Base-by-base conservation (phyloP, 805 yeast species). In the Teunomyces stri region DNA sequence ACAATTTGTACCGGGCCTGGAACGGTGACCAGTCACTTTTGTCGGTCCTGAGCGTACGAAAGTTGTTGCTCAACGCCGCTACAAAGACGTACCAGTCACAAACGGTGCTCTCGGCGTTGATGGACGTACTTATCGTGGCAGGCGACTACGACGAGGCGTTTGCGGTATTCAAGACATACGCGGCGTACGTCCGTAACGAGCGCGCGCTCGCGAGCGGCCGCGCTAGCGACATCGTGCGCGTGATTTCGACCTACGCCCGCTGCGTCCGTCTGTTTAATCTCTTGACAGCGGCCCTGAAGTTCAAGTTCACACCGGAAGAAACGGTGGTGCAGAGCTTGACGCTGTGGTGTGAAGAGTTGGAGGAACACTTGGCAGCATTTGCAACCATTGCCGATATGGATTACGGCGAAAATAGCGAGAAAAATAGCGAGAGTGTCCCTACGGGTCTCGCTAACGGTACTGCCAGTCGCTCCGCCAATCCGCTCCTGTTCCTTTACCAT, bases 141-240 rank as follows among this genome's bases (percentile, higher is more conserved):
- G 53, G 59, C 6, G 75, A 72, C 48, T 68, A 61, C 49, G 78
- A 73, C 47, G 77, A 73, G 50, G 78, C 77, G 0, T 58, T 67
- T 44, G 74, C 74, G 6, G 75, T 75, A 0, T 65, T 72, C 47
- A 65, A 64, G 29, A 70, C 76, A 0, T 72, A 63, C 49, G 53
- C 59, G 6, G 51, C 56, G 16, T 73, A 73, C 51, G 48, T 66
- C 7, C 61, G 64, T 13, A 66, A 62, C 35, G 72, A 69, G 12
- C 60, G 61, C 50, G 60, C 62, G 29, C 72, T 66, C 33, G 59
- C 58, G 7, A 70, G 71, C 4, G 22, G 47, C 12, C 57, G 67
- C 25, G 53, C 57, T 25, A 9, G 27, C 16, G 70, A 73, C 44
- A 53, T 73, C 16, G 52, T 73, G 27, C 50, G 66, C 5, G 58